A percentile compares a stretch with the other conserved stretches of the same genome.
These are phyloP conservation scores for Penicillium sp. DNA, from an alignment of 2,329 filamentous ascomycete species.

Conservation along the genomic window DNA sequence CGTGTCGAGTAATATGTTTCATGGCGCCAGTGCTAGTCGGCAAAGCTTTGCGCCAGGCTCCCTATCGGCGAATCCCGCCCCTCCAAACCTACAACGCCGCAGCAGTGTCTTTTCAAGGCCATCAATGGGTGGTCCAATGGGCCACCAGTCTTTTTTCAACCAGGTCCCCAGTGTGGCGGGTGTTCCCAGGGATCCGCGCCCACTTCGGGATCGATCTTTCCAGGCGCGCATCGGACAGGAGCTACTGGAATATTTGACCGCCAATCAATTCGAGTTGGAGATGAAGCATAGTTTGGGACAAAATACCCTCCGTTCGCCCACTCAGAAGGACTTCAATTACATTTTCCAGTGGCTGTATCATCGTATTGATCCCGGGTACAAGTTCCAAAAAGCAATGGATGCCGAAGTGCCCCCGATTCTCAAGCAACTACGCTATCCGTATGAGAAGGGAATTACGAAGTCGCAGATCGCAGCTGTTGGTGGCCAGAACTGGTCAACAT, in stretches of 20 bases:
- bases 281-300: conserved; percentile 92
- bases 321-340: conserved; percentile 95
- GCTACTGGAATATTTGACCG: conserved; percentile 83
- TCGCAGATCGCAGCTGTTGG: conserved; percentile 93
- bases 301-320: conserved; percentile 89
- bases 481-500: conserved; percentile 95
- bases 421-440: conserved; percentile 92
- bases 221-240: conserved; percentile 84
- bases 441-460: conserved; percentile 93
- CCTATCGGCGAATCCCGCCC: conserved; percentile 55
- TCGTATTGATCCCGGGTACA: conserved; percentile 89
- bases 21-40: conserved; percentile 59
- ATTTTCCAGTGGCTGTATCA: conserved; percentile 99
- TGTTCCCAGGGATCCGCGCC: conserved; percentile 81
- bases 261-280: conserved; percentile 96
- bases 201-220: conserved; percentile 76
- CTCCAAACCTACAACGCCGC: conserved; percentile 59
- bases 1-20: conserved; percentile 66
- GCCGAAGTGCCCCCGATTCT: conserved; percentile 90
- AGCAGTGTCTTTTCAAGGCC: conserved; percentile 84
- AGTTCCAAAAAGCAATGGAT: conserved; percentile 92
- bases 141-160: conserved; percentile 92
- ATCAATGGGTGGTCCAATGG: conserved; percentile 66
- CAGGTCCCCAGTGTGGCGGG: conserved; percentile 79
- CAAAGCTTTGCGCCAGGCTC: conserved; percentile 69